Percentiles rank a stretch among this genome's conserved stretches.
phyloP scores from a whole-genome alignment of 768 basidiomycete genomes.

The Agaricus blazei region DNA sequence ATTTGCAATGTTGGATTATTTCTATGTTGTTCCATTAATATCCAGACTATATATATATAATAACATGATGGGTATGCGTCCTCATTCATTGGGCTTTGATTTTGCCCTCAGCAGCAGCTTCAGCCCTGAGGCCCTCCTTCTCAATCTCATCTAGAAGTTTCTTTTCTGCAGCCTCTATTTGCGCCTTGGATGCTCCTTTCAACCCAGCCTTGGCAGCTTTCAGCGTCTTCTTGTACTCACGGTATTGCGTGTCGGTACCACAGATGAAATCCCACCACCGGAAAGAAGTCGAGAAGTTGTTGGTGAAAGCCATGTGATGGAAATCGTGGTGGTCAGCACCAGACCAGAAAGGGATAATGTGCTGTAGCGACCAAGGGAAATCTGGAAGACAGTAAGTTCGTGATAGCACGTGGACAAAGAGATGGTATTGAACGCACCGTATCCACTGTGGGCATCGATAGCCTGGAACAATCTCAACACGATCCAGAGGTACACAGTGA shows the following conservation, averaged over 20 bases:
- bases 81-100: constrained; percentile 28
- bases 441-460: constrained; percentile 95
- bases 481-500: constrained; percentile 94
- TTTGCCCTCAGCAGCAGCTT: constrained; percentile 46
- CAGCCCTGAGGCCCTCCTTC: constrained; percentile 65
- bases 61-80: background rate
- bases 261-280: constrained; percentile 88
- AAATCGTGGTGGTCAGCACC: constrained; percentile 98
- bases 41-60: background rate
- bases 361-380: constrained; percentile 96
- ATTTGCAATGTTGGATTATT: too few species aligned
- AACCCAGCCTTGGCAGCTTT: constrained; percentile 52
- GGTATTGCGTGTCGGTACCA: constrained; percentile 91
- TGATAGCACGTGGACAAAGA: background rate
- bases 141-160: constrained; percentile 67
- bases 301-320: constrained; percentile 95
- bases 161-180: constrained; percentile 51
- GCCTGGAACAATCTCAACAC: constrained; percentile 93
- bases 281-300: constrained; percentile 93
- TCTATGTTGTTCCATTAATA: background rate
- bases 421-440: constrained; percentile 49
- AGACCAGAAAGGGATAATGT: constrained; percentile 93
- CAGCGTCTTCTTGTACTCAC: constrained; percentile 67
- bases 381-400: constrained; percentile 38
- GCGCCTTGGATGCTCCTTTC: constrained; percentile 49